A percentile compares a stretch with the other conserved stretches of the same genome.
Conservation (phyloP, 1,284 basidiomycete species). For the Naganishia sp. region DNA sequence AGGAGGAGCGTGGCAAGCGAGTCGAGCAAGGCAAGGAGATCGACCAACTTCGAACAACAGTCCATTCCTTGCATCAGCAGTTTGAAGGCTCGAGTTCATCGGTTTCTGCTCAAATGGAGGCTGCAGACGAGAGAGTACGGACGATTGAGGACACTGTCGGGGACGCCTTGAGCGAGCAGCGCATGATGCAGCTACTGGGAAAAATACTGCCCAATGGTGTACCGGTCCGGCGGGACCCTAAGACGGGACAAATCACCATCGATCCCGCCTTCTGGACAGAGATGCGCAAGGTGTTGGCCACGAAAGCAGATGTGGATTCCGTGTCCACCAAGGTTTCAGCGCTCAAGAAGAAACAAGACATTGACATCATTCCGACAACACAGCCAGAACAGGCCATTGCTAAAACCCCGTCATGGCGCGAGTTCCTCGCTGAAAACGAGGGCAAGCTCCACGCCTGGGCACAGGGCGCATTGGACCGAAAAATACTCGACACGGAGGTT, state of each 20-base stretch:
- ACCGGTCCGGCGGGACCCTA: conserved; percentile 49
- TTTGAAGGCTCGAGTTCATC: conserved; percentile 1
- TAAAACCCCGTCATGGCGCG: conserved; percentile 26
- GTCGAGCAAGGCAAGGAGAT: background rate
- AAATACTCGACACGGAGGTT: conserved; percentile 39
- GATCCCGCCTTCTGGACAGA: conserved; percentile 57
- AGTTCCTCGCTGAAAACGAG: conserved; percentile 46
- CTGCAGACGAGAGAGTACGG: conserved; percentile 14
- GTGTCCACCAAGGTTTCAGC: conserved; percentile 1
- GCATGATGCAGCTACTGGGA: conserved; percentile 40
- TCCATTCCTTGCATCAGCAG: conserved; percentile 6
- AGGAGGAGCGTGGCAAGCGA: conserved; percentile 4
- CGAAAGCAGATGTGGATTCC: conserved; percentile 39
- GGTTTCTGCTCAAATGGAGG: background rate
- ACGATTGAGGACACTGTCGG: background rate
- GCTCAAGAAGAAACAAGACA: conserved; percentile 10
- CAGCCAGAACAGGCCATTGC: background rate
- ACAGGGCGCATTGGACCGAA: conserved; percentile 42
- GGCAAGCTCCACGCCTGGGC: conserved; percentile 49
- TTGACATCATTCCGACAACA: background rate
- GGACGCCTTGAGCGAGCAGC: conserved; percentile 22
- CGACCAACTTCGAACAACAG: conserved; percentile 4
- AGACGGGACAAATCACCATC: conserved; percentile 51
- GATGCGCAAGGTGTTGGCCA: conserved; percentile 55
- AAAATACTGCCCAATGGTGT: conserved; percentile 52